A percentile compares a stretch with the other conserved stretches of the same genome.
These are phyloP conservation scores for Zymoseptoria ardabiliae DNA, from an alignment of 2,329 filamentous ascomycete species.

Conservation along the genomic window DNA sequence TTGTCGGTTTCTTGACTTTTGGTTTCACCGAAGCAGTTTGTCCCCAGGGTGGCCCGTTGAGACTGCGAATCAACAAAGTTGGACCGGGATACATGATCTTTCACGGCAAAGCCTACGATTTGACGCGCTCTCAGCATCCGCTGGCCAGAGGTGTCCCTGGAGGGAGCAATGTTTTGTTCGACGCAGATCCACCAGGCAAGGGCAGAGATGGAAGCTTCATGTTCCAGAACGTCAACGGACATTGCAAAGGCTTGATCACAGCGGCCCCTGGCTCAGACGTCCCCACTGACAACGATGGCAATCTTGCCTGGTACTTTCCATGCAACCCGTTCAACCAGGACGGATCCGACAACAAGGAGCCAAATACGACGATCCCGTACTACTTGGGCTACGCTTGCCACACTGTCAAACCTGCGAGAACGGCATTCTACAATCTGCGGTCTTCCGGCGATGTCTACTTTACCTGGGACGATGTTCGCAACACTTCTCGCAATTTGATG, in stretches of 20 bases:
- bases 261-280: slow-evolving; percentile 64
- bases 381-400: slow-evolving; percentile 88
- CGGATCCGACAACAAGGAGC: slow-evolving; percentile 57
- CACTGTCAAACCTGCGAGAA: slow-evolving; percentile 61
- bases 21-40: slow-evolving; percentile 91
- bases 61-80: slow-evolving; percentile 78
- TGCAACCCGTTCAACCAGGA: slow-evolving; percentile 90
- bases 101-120: slow-evolving; percentile 82
- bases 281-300: slow-evolving; percentile 62
- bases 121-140: slow-evolving; percentile 70
- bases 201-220: slow-evolving; percentile 94
- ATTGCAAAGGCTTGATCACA: slow-evolving; percentile 86
- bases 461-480: slow-evolving; percentile 89
- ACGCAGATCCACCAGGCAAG: slow-evolving; percentile 70
- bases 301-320: slow-evolving; percentile 95
- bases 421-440: slow-evolving; percentile 65
- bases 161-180: slow-evolving; percentile 74
- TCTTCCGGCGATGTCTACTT: slow-evolving; percentile 85
- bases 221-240: slow-evolving; percentile 97
- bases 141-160: slow-evolving; percentile 68
- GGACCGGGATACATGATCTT: slow-evolving; percentile 86
- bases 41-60: slow-evolving; percentile 55
- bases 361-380: slow-evolving; percentile 65
- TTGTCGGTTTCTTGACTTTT: slow-evolving; percentile 93
- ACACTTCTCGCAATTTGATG: slow-evolving; percentile 79